A percentile compares a stretch with the other conserved stretches of the same genome.
Evolutionary conservation across 495 filamentous ascomycete genomes (phyloP).

Genomic region (Penicillium paxilli): DNA sequence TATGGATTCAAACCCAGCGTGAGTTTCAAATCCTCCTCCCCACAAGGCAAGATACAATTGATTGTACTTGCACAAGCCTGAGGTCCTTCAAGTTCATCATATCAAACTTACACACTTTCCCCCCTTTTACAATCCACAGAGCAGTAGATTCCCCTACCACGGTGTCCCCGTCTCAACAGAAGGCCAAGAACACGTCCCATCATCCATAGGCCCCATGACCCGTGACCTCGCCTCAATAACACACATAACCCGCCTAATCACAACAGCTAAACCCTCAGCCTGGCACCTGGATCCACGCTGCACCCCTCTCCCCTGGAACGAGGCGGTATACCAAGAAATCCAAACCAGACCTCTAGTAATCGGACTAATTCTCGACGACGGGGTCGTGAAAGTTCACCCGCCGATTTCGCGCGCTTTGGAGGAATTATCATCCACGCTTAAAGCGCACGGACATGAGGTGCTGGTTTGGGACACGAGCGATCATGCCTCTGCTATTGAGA

Average conservation of each 20-base stretch:
- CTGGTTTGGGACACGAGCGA: constrained; percentile 45
- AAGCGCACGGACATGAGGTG: constrained; percentile 46
- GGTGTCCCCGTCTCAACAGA: constrained; percentile 51
- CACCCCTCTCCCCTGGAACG: constrained; percentile 47
- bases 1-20: constrained; percentile 59
- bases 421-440: constrained; percentile 35
- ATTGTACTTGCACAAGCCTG: no score
- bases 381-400: constrained; percentile 49
- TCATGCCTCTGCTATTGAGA: constrained; percentile 44
- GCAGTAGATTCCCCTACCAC: constrained; percentile 45
- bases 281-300: constrained; percentile 51
- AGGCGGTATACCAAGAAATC: constrained; percentile 35
- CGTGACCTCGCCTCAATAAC: constrained; percentile 41
- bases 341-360: constrained; percentile 45
- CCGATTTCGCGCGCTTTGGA: constrained; percentile 45
- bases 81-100: background rate
- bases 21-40: constrained; percentile 17
- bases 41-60: background rate
- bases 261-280: constrained; percentile 36
- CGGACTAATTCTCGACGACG: constrained; percentile 50
- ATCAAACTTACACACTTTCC: background rate
- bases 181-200: constrained; percentile 56
- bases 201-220: constrained; percentile 51
- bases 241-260: constrained; percentile 41
- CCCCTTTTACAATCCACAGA: constrained; percentile 23